These are phyloP conservation scores for Oldenlandia corymbosa DNA, from an alignment of 257 asterid genomes.

Conservation along the genomic window DNA sequence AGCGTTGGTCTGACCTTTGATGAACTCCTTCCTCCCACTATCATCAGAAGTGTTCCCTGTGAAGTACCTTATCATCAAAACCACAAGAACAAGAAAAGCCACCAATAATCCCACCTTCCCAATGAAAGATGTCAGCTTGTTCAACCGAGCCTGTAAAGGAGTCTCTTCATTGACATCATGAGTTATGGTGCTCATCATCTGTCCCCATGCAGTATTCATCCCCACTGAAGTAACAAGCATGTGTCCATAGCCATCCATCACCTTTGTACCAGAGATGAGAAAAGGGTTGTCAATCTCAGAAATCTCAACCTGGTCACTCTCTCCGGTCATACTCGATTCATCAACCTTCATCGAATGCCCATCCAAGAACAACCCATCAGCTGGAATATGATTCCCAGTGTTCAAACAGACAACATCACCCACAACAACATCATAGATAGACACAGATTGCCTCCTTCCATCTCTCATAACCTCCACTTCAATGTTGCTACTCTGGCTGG, in stretches of 20 bases:
- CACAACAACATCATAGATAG: conserved; percentile 79
- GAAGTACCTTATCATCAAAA: conserved; percentile 39
- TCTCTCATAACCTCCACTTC: conserved; percentile 76
- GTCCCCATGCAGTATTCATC: conserved; percentile 99
- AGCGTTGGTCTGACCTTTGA: too few relatives aligned
- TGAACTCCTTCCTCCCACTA: conserved; percentile 59
- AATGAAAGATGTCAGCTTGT: conserved; percentile 87
- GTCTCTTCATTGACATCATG: conserved; percentile 97
- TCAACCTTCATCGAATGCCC: conserved; percentile 77
- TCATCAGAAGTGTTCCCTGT: conserved; percentile 53
- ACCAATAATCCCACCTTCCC: conserved; percentile 96
- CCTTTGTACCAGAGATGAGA: conserved; percentile 79
- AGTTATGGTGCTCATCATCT: conserved; percentile 79
- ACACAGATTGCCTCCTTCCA: conserved; percentile 68
- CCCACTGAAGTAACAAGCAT: conserved; percentile 96
- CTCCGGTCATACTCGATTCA: conserved; percentile 94
- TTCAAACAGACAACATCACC: conserved; percentile 76
- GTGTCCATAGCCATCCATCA: conserved; percentile 83
- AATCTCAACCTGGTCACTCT: conserved; percentile 71
- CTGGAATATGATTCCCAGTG: conserved; percentile 82
- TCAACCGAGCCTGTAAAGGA: conserved; percentile 90
- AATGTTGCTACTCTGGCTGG: conserved; percentile 88
- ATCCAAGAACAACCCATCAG: conserved; percentile 75
- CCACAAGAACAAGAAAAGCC: conserved; percentile 62
- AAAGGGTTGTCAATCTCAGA: conserved; percentile 68